These are phyloP conservation scores for Oryza brachyantha DNA, from an alignment of 176 grass and related monocot genomes.

Conservation along the genomic window DNA sequence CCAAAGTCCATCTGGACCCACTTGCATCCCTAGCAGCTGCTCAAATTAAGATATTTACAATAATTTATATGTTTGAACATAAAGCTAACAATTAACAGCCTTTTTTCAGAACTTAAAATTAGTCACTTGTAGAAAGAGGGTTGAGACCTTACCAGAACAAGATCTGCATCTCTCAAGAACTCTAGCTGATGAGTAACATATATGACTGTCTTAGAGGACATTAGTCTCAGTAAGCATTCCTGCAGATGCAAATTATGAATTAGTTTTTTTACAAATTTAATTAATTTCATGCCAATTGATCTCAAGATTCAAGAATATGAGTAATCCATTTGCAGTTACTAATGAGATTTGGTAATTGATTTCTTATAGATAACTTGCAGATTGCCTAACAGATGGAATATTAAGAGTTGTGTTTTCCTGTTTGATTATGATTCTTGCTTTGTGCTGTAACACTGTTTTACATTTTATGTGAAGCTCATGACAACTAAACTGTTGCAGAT, in stretches of 20 bases:
- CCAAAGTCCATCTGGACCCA: not conserved
- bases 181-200: constrained; percentile 91
- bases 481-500: constrained; percentile 10
- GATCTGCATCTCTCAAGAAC: constrained; percentile 68
- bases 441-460: not conserved
- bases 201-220: constrained; percentile 76
- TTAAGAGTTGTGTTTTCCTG: not conserved
- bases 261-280: not conserved
- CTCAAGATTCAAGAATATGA: not conserved
- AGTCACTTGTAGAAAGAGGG: not conserved
- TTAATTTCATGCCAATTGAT: not conserved
- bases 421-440: not conserved
- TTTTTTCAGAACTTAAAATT: not conserved
- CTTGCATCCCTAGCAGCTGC: not conserved
- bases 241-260: constrained; percentile 41
- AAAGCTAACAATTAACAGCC: not conserved
- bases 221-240: constrained; percentile 67
- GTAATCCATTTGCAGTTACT: not conserved
- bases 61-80: not conserved
- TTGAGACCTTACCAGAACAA: constrained; percentile 71
- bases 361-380: not conserved
- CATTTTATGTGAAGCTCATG: not conserved
- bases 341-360: not conserved
- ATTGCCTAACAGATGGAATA: not conserved
- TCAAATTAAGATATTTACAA: not conserved